Evolutionary conservation across 306 rosid genomes (phyloP), one percentile per base, ranked within the genome.

Genomic region (Acacia acuminata): DNA sequence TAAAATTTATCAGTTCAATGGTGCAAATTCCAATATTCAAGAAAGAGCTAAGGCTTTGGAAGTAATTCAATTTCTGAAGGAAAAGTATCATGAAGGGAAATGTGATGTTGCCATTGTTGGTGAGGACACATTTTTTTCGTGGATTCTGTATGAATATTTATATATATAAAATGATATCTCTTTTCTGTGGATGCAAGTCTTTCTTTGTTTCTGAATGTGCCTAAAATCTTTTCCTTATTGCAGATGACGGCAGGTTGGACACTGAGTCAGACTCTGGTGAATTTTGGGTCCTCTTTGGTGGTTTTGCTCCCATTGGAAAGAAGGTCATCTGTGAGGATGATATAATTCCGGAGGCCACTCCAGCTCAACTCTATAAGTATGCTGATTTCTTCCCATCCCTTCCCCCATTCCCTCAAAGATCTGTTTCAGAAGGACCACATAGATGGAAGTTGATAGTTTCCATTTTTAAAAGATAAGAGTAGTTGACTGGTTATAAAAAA

Each of bases 31-130:
- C 38, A 93, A 90, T 85, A 94, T 96, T 86, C 99, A 96, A 88
- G 99, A 96, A 84, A 92, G 99, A 90, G 99, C 98, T 51, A 94
- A 92, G 89, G 97, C 99, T 68, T 85, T 96, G 90, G 99, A 96
- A 90, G 94, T 94, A 70, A 88, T 92, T 85, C 98, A 94, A 86
- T 91, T 84, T 88, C 84, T 96, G 84, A 96, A 96, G 89, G 99
- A 96, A 80, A 90, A 90, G 85, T 92, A 92, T 91, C 99, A 96
- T 40, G 89, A 85, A 45, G 97, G 99, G 86, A 92, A 45, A 40
- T 91, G 94, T 79, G 94, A 92, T 44, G 97, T 94, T 77, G 99
- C 99, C 80, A 93, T 96, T 85, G 94, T 96, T 83, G 99, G 99
- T 96, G 87, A 80, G 94, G 83, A 53, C 40, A 84, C 51, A 10